Conservation (phyloP, 2,329 filamentous ascomycete genomes). For the Aspergillus terreus region DNA sequence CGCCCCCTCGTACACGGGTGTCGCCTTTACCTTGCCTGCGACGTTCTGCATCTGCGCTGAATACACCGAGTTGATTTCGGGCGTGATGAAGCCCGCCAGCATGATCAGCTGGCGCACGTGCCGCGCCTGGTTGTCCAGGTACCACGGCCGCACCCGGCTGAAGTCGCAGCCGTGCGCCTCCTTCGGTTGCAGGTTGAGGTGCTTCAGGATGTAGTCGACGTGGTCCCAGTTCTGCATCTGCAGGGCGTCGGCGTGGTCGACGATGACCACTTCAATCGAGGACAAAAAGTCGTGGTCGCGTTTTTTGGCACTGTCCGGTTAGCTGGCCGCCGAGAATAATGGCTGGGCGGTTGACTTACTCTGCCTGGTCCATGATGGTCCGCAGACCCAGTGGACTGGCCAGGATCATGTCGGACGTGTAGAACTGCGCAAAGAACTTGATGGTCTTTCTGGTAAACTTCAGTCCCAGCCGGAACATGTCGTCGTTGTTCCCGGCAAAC, state of each 20-base stretch:
- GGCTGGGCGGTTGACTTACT: constrained; percentile 42
- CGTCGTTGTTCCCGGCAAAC: constrained; percentile 92
- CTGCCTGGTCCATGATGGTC: constrained; percentile 79
- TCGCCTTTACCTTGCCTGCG: constrained; percentile 72
- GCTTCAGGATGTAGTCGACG: constrained; percentile 83
- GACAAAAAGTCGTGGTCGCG: constrained; percentile 86
- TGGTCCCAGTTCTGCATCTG: constrained; percentile 99
- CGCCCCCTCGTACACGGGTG: constrained; percentile 64
- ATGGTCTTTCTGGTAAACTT: constrained; percentile 96
- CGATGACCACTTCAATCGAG: constrained; percentile 83
- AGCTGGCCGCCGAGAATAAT: not conserved
- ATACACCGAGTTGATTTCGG: constrained; percentile 78
- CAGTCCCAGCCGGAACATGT: constrained; percentile 92
- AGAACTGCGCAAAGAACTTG: constrained; percentile 93
- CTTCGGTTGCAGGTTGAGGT: constrained; percentile 85
- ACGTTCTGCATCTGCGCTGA: constrained; percentile 75
- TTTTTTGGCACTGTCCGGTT: constrained; percentile 52
- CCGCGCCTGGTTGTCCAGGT: constrained; percentile 80
- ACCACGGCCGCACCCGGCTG: constrained; percentile 83
- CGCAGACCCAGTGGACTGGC: constrained; percentile 86
- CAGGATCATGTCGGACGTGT: constrained; percentile 92
- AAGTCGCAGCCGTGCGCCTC: constrained; percentile 93
- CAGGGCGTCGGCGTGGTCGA: constrained; percentile 89
- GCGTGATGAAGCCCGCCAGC: constrained; percentile 77
- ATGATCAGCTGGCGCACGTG: constrained; percentile 83